phyloP scores from a whole-genome alignment of 2,329 filamentous ascomycete species.

The Pseudogymnoascus sp. region DNA sequence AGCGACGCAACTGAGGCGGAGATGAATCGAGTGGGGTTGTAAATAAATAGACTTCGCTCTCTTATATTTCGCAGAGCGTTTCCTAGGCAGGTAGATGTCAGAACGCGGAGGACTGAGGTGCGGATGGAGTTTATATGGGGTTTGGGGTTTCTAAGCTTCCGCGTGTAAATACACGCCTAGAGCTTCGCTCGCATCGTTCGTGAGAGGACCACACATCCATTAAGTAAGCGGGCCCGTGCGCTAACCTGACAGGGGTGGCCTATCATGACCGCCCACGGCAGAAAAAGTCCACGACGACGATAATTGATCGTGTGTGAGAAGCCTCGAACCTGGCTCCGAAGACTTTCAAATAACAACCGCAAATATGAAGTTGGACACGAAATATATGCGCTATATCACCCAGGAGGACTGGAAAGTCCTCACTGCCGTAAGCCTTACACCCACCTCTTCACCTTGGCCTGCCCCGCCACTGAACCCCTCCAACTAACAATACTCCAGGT shows the following conservation, averaged over 20 bases:
- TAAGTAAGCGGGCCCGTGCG: constrained; percentile 10
- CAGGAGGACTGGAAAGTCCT: constrained; percentile 93
- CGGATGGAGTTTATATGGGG: constrained; percentile 8
- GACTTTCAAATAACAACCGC: constrained; percentile 9
- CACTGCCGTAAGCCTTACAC: constrained; percentile 60
- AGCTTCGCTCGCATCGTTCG: constrained; percentile 7
- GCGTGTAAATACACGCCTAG: constrained; percentile 11
- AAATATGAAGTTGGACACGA: constrained; percentile 89
- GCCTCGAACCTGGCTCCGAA: background rate
- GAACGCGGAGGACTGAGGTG: constrained; percentile 1
- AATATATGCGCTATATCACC: constrained; percentile 85
- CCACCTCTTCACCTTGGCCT: background rate
- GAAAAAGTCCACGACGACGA: constrained; percentile 16
- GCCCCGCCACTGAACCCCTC: constrained; percentile 22
- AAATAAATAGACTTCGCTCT: background rate
- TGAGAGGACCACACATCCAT: constrained; percentile 5
- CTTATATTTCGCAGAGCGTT: constrained; percentile 1
- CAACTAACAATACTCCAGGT: constrained; percentile 53
- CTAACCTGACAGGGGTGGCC: constrained; percentile 8
- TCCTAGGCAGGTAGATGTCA: background rate
- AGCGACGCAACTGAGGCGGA: constrained; percentile 1
- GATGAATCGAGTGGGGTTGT: background rate
- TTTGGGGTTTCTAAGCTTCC: constrained; percentile 10
- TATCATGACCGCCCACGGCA: constrained; percentile 14
- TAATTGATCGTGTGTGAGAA: constrained; percentile 8